Evolutionary conservation across 768 basidiomycete species (phyloP).

Genomic region (Lentinula sp.): DNA sequence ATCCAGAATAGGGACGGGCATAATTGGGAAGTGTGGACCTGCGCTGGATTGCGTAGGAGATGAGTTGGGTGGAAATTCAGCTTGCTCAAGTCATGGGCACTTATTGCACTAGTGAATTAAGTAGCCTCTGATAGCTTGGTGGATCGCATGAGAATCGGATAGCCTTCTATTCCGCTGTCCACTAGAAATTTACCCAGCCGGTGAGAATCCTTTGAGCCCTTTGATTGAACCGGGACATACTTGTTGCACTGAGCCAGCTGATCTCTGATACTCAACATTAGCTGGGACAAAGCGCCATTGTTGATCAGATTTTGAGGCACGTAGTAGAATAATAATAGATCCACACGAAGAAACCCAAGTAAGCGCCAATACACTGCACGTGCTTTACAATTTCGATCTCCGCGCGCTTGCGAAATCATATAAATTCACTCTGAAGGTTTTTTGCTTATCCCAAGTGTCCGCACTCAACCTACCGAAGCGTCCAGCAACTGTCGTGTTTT

Average conservation of each 20-base stretch:
- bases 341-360: no score
- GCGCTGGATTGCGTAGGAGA: background rate
- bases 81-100: no score
- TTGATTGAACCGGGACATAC: background rate
- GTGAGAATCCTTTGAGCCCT: background rate
- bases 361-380: no score
- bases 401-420: background rate
- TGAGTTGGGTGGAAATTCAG: no score
- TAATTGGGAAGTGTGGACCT: background rate
- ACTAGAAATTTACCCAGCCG: background rate
- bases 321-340: background rate
- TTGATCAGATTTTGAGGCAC: background rate
- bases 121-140: no score
- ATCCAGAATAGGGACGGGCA: background rate
- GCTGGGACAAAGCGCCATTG: no score
- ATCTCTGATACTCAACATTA: background rate
- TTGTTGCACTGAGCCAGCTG: background rate
- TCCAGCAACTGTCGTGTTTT: conserved; percentile 39
- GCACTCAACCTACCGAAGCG: conserved; percentile 61
- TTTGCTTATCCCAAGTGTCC: conserved; percentile 49
- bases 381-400: background rate
- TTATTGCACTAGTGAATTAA: no score
- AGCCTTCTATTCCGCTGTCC: background rate
- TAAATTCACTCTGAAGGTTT: conserved; percentile 1
- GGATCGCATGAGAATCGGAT: background rate